Conservation (phyloP, 108 stramenopile genomes). For the Pseudonitzschia delicatissima region DNA sequence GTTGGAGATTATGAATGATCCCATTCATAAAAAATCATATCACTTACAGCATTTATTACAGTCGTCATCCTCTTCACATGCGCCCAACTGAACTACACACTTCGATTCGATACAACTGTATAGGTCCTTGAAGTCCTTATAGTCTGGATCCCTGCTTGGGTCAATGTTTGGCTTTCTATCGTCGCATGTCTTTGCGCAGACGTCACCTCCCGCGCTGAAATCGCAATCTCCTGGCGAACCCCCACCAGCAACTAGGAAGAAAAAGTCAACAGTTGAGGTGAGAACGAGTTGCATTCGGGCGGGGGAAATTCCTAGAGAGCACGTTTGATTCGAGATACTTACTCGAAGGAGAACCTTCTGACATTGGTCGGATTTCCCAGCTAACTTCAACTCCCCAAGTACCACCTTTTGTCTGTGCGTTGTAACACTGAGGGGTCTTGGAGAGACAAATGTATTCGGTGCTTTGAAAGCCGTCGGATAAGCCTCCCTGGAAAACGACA, state of each 20-base stretch:
- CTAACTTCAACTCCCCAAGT: constrained; percentile 89
- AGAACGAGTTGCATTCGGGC: neutral
- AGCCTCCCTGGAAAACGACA: constrained; percentile 54
- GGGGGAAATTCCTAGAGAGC: neutral
- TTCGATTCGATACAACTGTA: constrained; percentile 68
- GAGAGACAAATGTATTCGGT: constrained; percentile 71
- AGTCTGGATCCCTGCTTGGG: constrained; percentile 65
- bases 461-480: constrained; percentile 70
- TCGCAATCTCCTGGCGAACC: constrained; percentile 69
- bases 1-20: too few species aligned
- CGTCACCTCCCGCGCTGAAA: constrained; percentile 47
- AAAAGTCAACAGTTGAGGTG: neutral
- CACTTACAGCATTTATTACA: constrained; percentile 58
- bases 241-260: constrained; percentile 50
- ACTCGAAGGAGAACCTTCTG: constrained; percentile 50
- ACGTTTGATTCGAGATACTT: constrained; percentile 14
- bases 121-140: constrained; percentile 73
- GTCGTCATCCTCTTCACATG: constrained; percentile 50
- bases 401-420: constrained; percentile 64
- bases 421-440: constrained; percentile 64
- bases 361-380: constrained; percentile 75
- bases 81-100: constrained; percentile 77
- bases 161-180: constrained; percentile 38
- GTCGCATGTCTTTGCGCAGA: constrained; percentile 57
- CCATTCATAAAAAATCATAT: neutral